Percentiles rank a stretch among this genome's conserved stretches.
These are phyloP conservation scores for Scedosporium boydii DNA, from an alignment of 2,329 filamentous ascomycete species.

Conservation along the genomic window DNA sequence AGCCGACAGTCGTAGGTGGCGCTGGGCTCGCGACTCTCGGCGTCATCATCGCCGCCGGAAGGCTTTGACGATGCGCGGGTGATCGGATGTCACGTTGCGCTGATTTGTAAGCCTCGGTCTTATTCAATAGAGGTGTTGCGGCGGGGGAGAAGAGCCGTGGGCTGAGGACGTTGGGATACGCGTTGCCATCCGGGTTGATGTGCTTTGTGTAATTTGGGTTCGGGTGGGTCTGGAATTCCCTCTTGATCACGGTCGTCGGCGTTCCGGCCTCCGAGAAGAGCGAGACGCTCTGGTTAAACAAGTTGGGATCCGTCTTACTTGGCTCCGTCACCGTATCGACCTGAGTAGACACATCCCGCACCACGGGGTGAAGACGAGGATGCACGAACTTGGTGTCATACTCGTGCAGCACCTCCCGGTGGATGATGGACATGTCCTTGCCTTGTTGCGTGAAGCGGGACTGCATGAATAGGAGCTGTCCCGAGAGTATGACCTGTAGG, in stretches of 20 bases:
- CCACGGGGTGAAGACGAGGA: slow-evolving; percentile 72
- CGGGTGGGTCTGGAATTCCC: slow-evolving; percentile 70
- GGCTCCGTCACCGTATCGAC: slow-evolving; percentile 40
- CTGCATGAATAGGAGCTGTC: slow-evolving; percentile 66
- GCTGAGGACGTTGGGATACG: slow-evolving; percentile 25
- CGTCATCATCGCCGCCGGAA: slow-evolving; percentile 20
- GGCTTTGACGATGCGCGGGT: slow-evolving; percentile 16
- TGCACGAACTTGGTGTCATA: slow-evolving; percentile 96
- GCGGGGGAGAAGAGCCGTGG: slow-evolving; percentile 34
- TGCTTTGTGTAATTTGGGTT: slow-evolving; percentile 72
- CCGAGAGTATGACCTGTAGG: slow-evolving; percentile 64
- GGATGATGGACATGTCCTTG: slow-evolving; percentile 75
- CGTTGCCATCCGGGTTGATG: slow-evolving; percentile 52
- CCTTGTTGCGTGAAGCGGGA: slow-evolving; percentile 71
- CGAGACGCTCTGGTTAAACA: slow-evolving; percentile 21
- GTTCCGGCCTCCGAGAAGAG: slow-evolving; percentile 30
- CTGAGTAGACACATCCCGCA: slow-evolving; percentile 72
- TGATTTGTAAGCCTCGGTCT: not conserved
- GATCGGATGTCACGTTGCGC: not conserved
- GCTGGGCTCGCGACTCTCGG: not conserved
- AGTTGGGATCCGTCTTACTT: slow-evolving; percentile 29
- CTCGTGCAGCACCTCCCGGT: slow-evolving; percentile 86
- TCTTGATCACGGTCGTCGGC: slow-evolving; percentile 55
- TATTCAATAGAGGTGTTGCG: slow-evolving; percentile 9
- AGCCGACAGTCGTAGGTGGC: slow-evolving; percentile 13